Evolutionary conservation across 495 filamentous ascomycete species (phyloP), one percentile per base, ranked within the genome.

Genomic region (Aspergillus bridgeri): DNA sequence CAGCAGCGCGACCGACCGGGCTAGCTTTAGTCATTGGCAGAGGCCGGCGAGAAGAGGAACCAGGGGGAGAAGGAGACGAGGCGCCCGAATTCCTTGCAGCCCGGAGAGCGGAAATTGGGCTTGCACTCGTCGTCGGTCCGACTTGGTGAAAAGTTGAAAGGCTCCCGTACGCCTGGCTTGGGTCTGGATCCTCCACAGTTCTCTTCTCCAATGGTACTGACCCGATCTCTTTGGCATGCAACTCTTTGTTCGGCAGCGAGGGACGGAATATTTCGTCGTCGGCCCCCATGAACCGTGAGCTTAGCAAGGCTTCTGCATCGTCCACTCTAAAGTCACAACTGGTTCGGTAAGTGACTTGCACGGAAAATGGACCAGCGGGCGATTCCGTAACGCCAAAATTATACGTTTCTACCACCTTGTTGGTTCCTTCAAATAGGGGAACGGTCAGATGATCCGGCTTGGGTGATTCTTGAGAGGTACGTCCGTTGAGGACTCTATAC

Each of bases 221-320:
- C 55, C 90, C 91, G 46, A 87, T 76, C 54, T 91, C 89, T 67
- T 68, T 60, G 57, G 58, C 55, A 62, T 69, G 59, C 68, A 67
- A 55, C 65, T 68, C 67, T n/a, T 71, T 69, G n/a, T 67, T 70
- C 7, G 72, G 76, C 18, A 93, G 71, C 3, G 89, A 91, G 8
- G 90, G 90, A 50, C 84, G 83, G 69, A 96, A 94, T 63, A 87
- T 89, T 42, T 89, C 86, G 65, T 96, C 91, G 64, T 97, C 92
- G 17, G 89, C 82, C 17, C 91, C 90, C 84, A 96, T 92, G 66
- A 94, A 91, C n/a, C 89, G 87, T n/a, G 92, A 96, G 72, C 93
- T 96, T 33, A 98, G 67, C 19, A 97, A 71, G 5, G 92, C 86
- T 73, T 98, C 94, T 0, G 90, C 86, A 65, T 96, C 91, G 63